Conservation (phyloP, 2,329 filamentous ascomycete genomes). For the Aspergillus nomiae region DNA sequence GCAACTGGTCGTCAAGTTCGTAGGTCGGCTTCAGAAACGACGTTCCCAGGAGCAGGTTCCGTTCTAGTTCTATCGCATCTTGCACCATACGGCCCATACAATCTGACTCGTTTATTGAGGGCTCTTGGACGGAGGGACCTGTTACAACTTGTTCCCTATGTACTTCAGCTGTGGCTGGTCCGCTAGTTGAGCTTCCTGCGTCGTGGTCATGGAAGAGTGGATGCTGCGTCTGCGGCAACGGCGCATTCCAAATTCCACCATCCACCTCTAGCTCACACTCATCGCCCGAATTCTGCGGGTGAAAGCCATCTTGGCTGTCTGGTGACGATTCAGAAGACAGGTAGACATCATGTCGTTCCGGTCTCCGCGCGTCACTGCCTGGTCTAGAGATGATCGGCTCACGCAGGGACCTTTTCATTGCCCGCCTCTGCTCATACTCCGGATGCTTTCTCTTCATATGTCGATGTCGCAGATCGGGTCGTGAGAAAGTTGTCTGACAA, state of each 20-base stretch:
- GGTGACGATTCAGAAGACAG: constrained; percentile 5
- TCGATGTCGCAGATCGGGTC: constrained; percentile 42
- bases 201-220: neutral
- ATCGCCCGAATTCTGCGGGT: neutral
- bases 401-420: constrained; percentile 2
- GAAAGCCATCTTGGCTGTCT: constrained; percentile 5
- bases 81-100: neutral
- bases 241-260: neutral
- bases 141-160: neutral
- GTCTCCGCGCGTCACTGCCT: neutral
- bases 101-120: neutral
- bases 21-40: constrained; percentile 15
- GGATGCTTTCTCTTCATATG: constrained; percentile 48
- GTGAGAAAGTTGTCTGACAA: constrained; percentile 45
- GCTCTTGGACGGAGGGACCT: neutral
- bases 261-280: constrained; percentile 10
- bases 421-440: constrained; percentile 21
- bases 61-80: constrained; percentile 20
- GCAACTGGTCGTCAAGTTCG: constrained; percentile 7
- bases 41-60: constrained; percentile 16
- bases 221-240: neutral
- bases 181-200: neutral
- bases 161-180: neutral
- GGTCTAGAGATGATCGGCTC: neutral
- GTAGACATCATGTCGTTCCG: neutral